Percentiles rank a stretch among this genome's conserved stretches.
phyloP scores from a whole-genome alignment of 2,329 filamentous ascomycete species.

The Metarhizium sp. region DNA sequence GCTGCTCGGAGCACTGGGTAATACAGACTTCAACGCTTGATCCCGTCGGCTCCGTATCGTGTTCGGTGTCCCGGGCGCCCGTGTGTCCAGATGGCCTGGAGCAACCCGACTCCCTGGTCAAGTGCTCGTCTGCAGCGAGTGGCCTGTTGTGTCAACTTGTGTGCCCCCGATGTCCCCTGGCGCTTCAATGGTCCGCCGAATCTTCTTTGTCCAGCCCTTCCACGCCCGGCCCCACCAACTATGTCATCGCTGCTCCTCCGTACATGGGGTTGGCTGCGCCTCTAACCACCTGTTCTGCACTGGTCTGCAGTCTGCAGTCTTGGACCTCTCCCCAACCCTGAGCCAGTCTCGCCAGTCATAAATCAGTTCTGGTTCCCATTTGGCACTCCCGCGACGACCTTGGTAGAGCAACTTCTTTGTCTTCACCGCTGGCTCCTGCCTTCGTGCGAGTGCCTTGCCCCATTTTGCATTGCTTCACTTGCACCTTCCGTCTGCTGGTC shows the following conservation, averaged over 20 bases:
- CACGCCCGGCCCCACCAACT: constrained; percentile 7
- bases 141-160: too few species aligned
- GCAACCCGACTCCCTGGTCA: too few species aligned
- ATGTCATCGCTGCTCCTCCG: constrained; percentile 9
- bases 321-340: too few species aligned
- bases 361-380: not conserved
- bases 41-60: too few species aligned
- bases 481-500: not conserved
- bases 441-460: not conserved
- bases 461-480: not conserved
- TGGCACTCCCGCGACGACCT: not conserved
- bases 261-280: constrained; percentile 1
- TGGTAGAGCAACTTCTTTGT: not conserved
- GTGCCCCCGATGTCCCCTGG: too few species aligned
- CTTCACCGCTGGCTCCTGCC: not conserved
- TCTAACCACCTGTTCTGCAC: not conserved
- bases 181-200: not conserved
- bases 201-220: not conserved
- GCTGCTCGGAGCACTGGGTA: too few species aligned
- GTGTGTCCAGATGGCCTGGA: too few species aligned
- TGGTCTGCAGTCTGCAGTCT: not conserved
- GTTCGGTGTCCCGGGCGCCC: too few species aligned
- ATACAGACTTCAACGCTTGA: too few species aligned
- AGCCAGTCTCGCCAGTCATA: not conserved
- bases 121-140: too few species aligned